Conservation (phyloP, 805 yeast species). For the Nakazawaea populi region DNA sequence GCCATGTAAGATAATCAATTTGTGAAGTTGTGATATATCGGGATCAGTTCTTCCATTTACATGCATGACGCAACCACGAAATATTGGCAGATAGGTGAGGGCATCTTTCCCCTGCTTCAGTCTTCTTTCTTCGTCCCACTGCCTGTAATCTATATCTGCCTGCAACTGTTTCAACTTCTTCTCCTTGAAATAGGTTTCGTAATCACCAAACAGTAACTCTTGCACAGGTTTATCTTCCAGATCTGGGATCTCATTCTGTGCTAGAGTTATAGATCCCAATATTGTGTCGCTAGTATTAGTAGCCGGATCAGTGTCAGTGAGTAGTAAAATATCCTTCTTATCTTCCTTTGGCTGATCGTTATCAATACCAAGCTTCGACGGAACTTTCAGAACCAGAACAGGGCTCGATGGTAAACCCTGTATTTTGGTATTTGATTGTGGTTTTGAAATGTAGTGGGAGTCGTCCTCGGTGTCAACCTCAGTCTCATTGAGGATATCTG, state of each 20-base stretch:
- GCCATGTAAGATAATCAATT: slow-evolving; percentile 69
- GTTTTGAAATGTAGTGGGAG: background rate
- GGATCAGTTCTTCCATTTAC: slow-evolving; percentile 92
- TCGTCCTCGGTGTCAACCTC: slow-evolving; percentile 8
- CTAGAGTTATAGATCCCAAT: slow-evolving; percentile 4
- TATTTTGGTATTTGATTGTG: background rate
- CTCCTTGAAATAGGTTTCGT: slow-evolving; percentile 54
- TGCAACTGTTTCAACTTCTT: slow-evolving; percentile 60
- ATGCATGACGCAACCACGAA: slow-evolving; percentile 58
- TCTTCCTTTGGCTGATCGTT: background rate
- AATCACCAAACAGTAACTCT: slow-evolving; percentile 58
- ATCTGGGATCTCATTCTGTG: background rate
- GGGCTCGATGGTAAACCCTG: background rate
- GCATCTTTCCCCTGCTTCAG: slow-evolving; percentile 11
- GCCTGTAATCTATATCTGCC: slow-evolving; percentile 42
- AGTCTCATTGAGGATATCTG: background rate
- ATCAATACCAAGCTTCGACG: background rate
- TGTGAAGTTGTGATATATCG: slow-evolving; percentile 65
- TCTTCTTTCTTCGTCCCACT: slow-evolving; percentile 40
- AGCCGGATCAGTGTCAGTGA: slow-evolving; percentile 2
- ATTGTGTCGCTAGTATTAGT: slow-evolving; percentile 7
- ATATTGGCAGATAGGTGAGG: slow-evolving; percentile 34
- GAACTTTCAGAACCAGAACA: background rate
- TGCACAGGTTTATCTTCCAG: slow-evolving; percentile 24
- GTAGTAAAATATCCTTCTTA: background rate